phyloP scores from a whole-genome alignment of 306 rosid species.

The Crotalaria pallida region DNA sequence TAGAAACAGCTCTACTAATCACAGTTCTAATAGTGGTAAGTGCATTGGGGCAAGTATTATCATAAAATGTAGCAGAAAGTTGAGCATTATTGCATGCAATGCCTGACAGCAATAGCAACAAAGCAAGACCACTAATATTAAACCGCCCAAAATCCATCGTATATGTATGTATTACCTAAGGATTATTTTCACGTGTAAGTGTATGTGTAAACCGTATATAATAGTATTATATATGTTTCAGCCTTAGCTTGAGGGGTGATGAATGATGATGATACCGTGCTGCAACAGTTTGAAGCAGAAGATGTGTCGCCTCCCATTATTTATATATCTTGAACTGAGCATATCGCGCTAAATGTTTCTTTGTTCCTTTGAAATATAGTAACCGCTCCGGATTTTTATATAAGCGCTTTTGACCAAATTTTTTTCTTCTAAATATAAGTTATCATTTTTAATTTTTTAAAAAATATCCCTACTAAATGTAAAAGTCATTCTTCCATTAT shows the following conservation, averaged over 20 bases:
- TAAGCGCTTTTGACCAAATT: too few species aligned
- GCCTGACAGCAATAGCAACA: neutral
- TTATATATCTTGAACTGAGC: neutral
- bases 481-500: too few species aligned
- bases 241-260: too few species aligned
- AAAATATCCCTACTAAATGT: too few species aligned
- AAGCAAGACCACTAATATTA: too few species aligned
- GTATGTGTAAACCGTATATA: neutral
- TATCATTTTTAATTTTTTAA: too few species aligned
- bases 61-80: conserved; percentile 46
- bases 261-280: neutral
- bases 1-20: conserved; percentile 33
- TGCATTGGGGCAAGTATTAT: conserved; percentile 48
- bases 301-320: neutral
- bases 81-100: conserved; percentile 40
- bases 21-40: conserved; percentile 36
- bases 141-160: neutral
- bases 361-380: neutral
- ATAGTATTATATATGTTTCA: too few species aligned
- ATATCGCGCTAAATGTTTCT: neutral
- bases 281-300: neutral
- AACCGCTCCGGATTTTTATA: too few species aligned
- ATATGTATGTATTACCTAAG: too few species aligned
- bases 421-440: too few species aligned
- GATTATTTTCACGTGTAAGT: too few species aligned